A percentile compares a stretch with the other conserved stretches of the same genome.
Conservation (phyloP, 2,329 filamentous ascomycete genomes). For the Penicillium sp. region DNA sequence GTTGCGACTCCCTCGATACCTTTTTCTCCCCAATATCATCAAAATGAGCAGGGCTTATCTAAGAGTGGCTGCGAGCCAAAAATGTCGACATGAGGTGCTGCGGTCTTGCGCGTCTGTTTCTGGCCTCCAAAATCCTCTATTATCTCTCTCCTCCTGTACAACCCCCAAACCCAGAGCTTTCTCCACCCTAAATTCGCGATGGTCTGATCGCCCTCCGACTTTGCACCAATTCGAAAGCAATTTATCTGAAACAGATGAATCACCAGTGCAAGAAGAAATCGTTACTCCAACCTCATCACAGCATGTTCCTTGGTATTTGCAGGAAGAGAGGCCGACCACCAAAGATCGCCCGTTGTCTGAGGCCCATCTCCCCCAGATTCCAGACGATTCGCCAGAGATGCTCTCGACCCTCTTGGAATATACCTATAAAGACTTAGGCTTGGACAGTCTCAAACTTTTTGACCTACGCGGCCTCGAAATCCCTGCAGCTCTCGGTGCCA, state of each 20-base stretch:
- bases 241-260: slow-evolving; percentile 12
- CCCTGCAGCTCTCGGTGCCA: slow-evolving; percentile 80
- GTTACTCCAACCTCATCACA: slow-evolving; percentile 11
- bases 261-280: not conserved
- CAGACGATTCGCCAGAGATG: slow-evolving; percentile 67
- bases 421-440: slow-evolving; percentile 77
- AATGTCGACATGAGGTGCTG: slow-evolving; percentile 31
- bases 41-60: slow-evolving; percentile 36
- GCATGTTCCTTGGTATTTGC: slow-evolving; percentile 74
- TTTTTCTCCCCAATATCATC: slow-evolving; percentile 8
- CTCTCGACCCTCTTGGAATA: slow-evolving; percentile 72
- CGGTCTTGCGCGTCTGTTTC: slow-evolving; percentile 32
- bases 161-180: slow-evolving; percentile 25
- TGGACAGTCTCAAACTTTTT: slow-evolving; percentile 76
- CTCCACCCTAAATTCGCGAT: slow-evolving; percentile 22
- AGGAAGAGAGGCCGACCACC: slow-evolving; percentile 57
- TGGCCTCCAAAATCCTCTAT: slow-evolving; percentile 26
- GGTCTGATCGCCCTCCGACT: slow-evolving; percentile 26
- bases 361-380: slow-evolving; percentile 63
- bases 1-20: not conserved
- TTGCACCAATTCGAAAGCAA: slow-evolving; percentile 16
- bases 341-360: slow-evolving; percentile 48
- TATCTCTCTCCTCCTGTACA: slow-evolving; percentile 10
- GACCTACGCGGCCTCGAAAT: slow-evolving; percentile 84
- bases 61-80: slow-evolving; percentile 30